These are phyloP conservation scores for Pterulicium gracile DNA, from an alignment of 1,284 basidiomycete species.

Conservation along the genomic window DNA sequence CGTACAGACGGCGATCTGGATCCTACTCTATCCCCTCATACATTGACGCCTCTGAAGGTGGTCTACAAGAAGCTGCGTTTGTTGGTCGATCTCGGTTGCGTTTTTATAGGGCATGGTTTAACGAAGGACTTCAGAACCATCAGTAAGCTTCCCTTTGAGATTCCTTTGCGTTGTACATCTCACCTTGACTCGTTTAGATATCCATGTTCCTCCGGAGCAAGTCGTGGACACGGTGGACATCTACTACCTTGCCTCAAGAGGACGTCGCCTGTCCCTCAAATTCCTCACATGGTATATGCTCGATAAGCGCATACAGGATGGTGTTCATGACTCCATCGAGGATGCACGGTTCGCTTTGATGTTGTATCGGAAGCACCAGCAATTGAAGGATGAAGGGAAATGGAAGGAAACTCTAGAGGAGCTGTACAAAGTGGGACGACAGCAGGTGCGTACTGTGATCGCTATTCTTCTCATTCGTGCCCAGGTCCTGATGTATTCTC, in stretches of 20 bases:
- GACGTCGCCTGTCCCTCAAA: conserved; percentile 83
- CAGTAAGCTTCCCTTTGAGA: conserved; percentile 44
- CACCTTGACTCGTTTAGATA: conserved; percentile 45
- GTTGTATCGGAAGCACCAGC: conserved; percentile 77
- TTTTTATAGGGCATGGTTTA: conserved; percentile 97
- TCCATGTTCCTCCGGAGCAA: conserved; percentile 90
- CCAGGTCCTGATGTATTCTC: not conserved
- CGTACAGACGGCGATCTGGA: conserved; percentile 82
- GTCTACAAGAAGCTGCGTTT: conserved; percentile 98
- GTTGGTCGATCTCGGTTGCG: conserved; percentile 89
- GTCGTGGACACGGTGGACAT: conserved; percentile 97
- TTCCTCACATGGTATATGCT: conserved; percentile 94
- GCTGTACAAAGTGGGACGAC: conserved; percentile 61
- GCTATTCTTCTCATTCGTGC: conserved; percentile 1
- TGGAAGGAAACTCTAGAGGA: conserved; percentile 89
- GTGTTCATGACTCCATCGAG: conserved; percentile 94
- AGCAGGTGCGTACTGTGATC: conserved; percentile 39
- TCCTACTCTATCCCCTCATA: conserved; percentile 73
- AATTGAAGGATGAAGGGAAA: conserved; percentile 65
- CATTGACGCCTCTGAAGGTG: conserved; percentile 88
- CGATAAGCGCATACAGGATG: conserved; percentile 84
- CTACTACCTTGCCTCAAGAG: conserved; percentile 75
- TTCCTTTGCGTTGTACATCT: conserved; percentile 2
- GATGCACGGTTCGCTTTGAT: conserved; percentile 86
- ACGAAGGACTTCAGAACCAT: conserved; percentile 99